Conservation (phyloP, 2,329 filamentous ascomycete species). For the Orbilia brochopaga region DNA sequence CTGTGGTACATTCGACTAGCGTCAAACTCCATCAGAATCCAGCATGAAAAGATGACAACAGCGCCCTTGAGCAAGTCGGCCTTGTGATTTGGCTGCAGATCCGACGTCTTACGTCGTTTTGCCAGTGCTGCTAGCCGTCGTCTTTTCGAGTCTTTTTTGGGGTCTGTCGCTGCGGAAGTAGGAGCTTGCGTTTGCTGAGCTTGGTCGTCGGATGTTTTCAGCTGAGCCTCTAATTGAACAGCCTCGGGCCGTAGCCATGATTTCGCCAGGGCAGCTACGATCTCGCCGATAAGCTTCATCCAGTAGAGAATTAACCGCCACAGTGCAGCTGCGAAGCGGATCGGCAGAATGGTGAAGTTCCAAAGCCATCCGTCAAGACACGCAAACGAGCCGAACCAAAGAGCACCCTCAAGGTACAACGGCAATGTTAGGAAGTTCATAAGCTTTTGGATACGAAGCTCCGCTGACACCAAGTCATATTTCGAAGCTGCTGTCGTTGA, state of each 20-base stretch:
- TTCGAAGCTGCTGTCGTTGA: constrained; percentile 37
- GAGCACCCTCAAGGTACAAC: constrained; percentile 77
- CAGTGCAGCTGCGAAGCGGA: constrained; percentile 82
- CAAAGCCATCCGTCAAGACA: constrained; percentile 97
- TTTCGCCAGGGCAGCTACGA: constrained; percentile 50
- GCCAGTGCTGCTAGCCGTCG: constrained; percentile 55
- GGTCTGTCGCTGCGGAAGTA: constrained; percentile 54
- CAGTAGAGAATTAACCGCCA: constrained; percentile 80
- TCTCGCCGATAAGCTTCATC: constrained; percentile 67
- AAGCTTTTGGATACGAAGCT: constrained; percentile 87
- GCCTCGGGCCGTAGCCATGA: constrained; percentile 46
- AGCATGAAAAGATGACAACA: constrained; percentile 83
- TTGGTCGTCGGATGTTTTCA: constrained; percentile 32
- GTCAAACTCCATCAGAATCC: constrained; percentile 86
- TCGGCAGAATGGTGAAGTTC: constrained; percentile 90
- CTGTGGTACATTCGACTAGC: constrained; percentile 98
- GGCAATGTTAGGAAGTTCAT: constrained; percentile 87
- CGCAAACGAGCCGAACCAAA: constrained; percentile 86
- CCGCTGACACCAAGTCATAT: constrained; percentile 73
- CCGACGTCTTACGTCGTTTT: constrained; percentile 67
- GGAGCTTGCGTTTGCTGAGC: constrained; percentile 19
- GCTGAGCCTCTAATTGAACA: constrained; percentile 29
- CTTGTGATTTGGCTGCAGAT: constrained; percentile 85
- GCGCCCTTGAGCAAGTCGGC: constrained; percentile 91
- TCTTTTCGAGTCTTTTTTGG: constrained; percentile 78